A percentile compares a stretch with the other conserved stretches of the same genome.
phyloP scores from a whole-genome alignment of 371 early-diverging fungal species.

The Rhizopus delemar region DNA sequence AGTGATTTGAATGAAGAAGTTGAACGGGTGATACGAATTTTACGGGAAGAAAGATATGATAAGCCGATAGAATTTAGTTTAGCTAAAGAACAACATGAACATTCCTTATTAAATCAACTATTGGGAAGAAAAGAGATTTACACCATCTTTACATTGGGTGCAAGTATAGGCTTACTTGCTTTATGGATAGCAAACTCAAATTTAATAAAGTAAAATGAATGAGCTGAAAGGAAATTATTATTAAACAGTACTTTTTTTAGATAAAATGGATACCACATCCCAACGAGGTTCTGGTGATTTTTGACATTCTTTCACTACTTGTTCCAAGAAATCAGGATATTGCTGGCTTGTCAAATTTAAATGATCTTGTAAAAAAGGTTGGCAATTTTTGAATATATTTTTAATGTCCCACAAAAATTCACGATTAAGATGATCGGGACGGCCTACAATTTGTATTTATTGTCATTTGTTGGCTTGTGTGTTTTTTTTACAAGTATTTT shows the following conservation, averaged over 20 bases:
- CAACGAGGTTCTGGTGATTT: conserved; percentile 20
- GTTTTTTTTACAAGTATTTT: neutral
- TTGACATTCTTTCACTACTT: conserved; percentile 11
- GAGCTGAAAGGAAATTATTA: neutral
- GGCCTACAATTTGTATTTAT: conserved; percentile 5
- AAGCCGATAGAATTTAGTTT: conserved; percentile 17
- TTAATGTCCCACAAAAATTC: conserved; percentile 27
- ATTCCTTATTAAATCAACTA: conserved; percentile 13
- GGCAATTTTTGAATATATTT: conserved; percentile 21
- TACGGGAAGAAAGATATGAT: conserved; percentile 19
- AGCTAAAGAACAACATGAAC: neutral
- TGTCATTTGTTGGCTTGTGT: too few species aligned
- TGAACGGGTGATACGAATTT: conserved; percentile 14
- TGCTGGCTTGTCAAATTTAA: conserved; percentile 14
- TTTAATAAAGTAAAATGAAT: conserved; percentile 33
- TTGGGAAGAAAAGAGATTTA: conserved; percentile 23
- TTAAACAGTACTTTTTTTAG: conserved; percentile 13
- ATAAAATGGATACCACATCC: conserved; percentile 21
- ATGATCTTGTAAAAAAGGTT: conserved; percentile 21
- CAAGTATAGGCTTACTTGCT: conserved; percentile 40
- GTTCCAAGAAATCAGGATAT: conserved; percentile 23
- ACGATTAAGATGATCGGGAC: conserved; percentile 21
- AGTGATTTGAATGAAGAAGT: neutral
- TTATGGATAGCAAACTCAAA: conserved; percentile 39
- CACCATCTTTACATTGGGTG: conserved; percentile 40